Base-by-base conservation (phyloP, 2,329 filamentous ascomycete species). In the Alternaria brassicicola region DNA sequence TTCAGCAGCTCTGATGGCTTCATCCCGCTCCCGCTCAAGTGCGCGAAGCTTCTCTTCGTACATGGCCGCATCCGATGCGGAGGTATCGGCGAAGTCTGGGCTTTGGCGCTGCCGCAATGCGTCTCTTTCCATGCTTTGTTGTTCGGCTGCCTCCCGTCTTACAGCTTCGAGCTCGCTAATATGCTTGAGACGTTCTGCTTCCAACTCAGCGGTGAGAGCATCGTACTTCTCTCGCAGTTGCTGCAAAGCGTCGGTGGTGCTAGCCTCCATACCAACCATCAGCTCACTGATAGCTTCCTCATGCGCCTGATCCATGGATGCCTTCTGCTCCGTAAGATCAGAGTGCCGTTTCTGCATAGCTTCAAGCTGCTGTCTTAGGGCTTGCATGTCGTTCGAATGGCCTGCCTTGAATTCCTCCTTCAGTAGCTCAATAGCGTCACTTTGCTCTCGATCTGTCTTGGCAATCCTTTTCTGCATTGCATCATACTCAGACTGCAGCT, bases 221-320 rank as follows among this genome's bases (percentile, higher is more conserved):
- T 76, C 71, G 41, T 72, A 69, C 47, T 76, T 74, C 58, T 70
- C 71, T 49, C 73, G 72, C 28, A 77, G 39, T 36, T 75, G 70
- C 47, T 74, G 68, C 2, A 75, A 66, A 17, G 74, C 72, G 35
- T 76, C 72, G 4, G 64, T 61, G 25, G 70, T 69, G 45, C 70
- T 74, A 10, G 69, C 63, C 52, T 76, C 72, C 73, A 77, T 76
- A 39, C 69, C 69, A 1, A 62, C 38, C 69, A 74, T 76, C 4
- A 77, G 57, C 52, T 76, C 73, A 7, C 69, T 65, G n/a, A 77
- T 76, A 12, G 73, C 74, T 19, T 72, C 69, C 45, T 76, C 74
- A 23, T 76, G 75, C 4, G 72, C 69, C 12, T 67, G 65, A 7
- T 73, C 73, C 59, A 66, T 72, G 3, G 66, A 41, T 2, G 60